phyloP scores from a whole-genome alignment of 2,329 filamentous ascomycete species.

The Xylariomycetidae sp. region DNA sequence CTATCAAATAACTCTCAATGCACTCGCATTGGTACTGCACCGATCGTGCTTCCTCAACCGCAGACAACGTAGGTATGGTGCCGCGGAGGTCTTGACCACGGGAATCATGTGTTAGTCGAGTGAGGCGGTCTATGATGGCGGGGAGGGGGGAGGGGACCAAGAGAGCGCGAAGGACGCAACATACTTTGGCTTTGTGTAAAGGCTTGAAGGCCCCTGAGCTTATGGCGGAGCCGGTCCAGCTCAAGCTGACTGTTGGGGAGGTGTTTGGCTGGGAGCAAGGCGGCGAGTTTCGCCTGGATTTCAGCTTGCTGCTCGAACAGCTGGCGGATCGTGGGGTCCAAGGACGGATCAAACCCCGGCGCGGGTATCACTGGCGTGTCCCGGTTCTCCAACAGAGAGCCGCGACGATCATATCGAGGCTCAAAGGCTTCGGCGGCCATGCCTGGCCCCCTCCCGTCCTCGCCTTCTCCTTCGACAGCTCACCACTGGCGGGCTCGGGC shows the following conservation, averaged over 20 bases:
- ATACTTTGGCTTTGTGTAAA: conserved; percentile 46
- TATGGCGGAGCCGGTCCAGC: conserved; percentile 50
- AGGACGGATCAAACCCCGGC: conserved; percentile 29
- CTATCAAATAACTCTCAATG: conserved; percentile 46
- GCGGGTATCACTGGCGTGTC: conserved; percentile 25
- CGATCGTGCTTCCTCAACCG: conserved; percentile 50
- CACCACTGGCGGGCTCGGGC: too few species aligned
- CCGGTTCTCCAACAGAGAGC: conserved; percentile 23
- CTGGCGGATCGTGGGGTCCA: conserved; percentile 38
- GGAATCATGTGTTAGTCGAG: too few species aligned
- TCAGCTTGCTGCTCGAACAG: conserved; percentile 48
- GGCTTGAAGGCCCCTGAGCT: conserved; percentile 42
- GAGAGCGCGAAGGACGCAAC: conserved; percentile 17
- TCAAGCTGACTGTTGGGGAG: conserved; percentile 42
- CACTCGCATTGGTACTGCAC: conserved; percentile 55
- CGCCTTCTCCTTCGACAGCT: conserved; percentile 10
- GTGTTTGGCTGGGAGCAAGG: conserved; percentile 41
- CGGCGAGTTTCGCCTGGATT: conserved; percentile 44
- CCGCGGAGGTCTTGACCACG: conserved; percentile 31
- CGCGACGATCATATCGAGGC: conserved; percentile 27
- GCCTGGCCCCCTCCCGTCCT: conserved; percentile 5
- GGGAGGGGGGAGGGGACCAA: conserved; percentile 4
- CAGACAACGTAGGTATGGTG: conserved; percentile 41
- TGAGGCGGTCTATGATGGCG: not conserved
- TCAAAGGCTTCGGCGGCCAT: conserved; percentile 27